Evolutionary conservation across 768 basidiomycete species (phyloP).

Genomic region (Boletellus emodensis): DNA sequence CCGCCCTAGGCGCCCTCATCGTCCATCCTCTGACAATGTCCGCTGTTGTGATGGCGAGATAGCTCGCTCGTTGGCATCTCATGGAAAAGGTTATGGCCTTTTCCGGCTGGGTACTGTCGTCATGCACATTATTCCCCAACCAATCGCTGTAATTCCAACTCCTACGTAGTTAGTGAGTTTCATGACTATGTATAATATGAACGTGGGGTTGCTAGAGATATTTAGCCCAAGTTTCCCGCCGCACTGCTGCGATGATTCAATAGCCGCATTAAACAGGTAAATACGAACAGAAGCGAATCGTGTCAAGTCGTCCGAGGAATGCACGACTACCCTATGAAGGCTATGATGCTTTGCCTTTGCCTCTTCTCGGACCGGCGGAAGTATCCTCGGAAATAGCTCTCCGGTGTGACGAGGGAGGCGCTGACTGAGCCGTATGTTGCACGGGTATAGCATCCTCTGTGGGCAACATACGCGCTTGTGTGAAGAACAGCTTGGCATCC

Average conservation of each 20-base stretch:
- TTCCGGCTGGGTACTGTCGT: conserved; percentile 9
- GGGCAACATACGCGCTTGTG: conserved; percentile 67
- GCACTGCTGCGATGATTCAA: background rate
- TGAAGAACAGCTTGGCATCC: conserved; percentile 84
- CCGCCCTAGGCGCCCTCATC: conserved; percentile 3
- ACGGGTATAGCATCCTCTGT: conserved; percentile 24
- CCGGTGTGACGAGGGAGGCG: conserved; percentile 27
- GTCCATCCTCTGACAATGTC: background rate
- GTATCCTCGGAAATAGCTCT: conserved; percentile 25
- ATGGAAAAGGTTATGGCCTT: background rate
- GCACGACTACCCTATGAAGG: background rate
- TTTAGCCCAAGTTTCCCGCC: background rate
- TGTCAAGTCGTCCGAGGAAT: background rate
- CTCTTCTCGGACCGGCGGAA: conserved; percentile 13
- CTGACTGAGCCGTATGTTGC: conserved; percentile 29
- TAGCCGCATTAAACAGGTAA: background rate
- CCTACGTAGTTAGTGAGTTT: conserved; percentile 7
- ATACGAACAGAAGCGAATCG: background rate
- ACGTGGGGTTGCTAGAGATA: too few relatives aligned
- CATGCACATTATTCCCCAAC: conserved; percentile 22
- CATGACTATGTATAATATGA: conserved; percentile 15
- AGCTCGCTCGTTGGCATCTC: conserved; percentile 3
- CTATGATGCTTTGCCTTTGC: conserved; percentile 14
- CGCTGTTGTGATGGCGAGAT: conserved; percentile 2
- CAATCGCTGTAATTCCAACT: conserved; percentile 11